Evolutionary conservation across 148 eudicot genomes (phyloP), one percentile per base, ranked within the genome.

Genomic region (Cornus controversa): DNA sequence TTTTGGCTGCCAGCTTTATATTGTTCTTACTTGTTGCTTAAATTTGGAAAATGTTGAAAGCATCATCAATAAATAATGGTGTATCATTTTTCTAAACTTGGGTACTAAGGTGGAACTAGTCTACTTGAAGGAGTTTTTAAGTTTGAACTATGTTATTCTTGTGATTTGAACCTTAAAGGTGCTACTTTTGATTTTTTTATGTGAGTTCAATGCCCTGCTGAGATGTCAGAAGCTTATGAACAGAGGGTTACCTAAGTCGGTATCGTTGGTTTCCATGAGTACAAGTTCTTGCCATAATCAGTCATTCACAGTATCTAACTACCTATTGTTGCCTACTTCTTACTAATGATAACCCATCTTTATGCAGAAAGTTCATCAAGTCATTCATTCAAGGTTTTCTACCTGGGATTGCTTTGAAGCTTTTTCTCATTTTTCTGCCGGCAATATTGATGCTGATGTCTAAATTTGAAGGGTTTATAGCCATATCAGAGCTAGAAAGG

Each of bases 401-500:
- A 26, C 98, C 99, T 70, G 98, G 99, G 73, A 88, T 96, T 72
- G 95, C 88, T 74, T 84, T 96, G 87, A 96, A 96, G 89, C 90
- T 96, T 77, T 96, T 96, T 85, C 97, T 96, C 79, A 87, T 92
- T 27, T 82, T 93, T 83, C 90, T 96, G 75, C 99, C 99, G 23
- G 25, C 88, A n/a, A 96, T 96, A 84, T 73, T 96, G 82, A 96
- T 93, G 95, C 76, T 93, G 74, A 93, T 96, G 98, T 87, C 99
- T 31, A 96, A 93, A 80, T 82, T 96, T 79, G 99, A 96, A 84
- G 99, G 99, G 62, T 89, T 88, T 73, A 80, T 86, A 76, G 84
- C 92, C 31, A 62, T 85, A 80, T 96, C 99, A 62, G 34, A 77
- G 67, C 86, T 96, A 15, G 99, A 96, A 82, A 88, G 99, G 85